phyloP scores from a whole-genome alignment of 2,329 filamentous ascomycete genomes.

The Cladosporium sp. region DNA sequence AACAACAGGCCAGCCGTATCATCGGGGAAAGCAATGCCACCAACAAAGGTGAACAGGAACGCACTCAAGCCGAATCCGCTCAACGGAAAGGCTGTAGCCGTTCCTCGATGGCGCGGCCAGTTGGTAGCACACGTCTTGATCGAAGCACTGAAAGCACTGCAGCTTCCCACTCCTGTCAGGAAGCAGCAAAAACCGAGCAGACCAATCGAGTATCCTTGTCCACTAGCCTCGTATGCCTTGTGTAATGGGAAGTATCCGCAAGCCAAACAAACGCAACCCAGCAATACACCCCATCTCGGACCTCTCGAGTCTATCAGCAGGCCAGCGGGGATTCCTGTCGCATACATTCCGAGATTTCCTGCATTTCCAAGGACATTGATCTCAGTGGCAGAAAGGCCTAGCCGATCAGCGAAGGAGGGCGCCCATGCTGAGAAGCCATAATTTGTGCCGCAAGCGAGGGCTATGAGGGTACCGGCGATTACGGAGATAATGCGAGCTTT shows the following conservation, averaged over 20 bases:
- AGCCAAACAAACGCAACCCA: slow-evolving; percentile 72
- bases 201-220: slow-evolving; percentile 43
- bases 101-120: slow-evolving; percentile 87
- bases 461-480: slow-evolving; percentile 78
- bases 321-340: slow-evolving; percentile 83
- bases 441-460: slow-evolving; percentile 90
- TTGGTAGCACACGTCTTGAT: slow-evolving; percentile 86
- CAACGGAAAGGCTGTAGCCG: slow-evolving; percentile 89
- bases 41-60: slow-evolving; percentile 88
- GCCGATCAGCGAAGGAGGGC: slow-evolving; percentile 85
- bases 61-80: slow-evolving; percentile 93
- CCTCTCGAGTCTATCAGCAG: slow-evolving; percentile 83
- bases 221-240: slow-evolving; percentile 69
- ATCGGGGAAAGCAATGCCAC: slow-evolving; percentile 76
- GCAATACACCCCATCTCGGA: slow-evolving; percentile 74
- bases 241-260: slow-evolving; percentile 86
- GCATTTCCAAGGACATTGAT: slow-evolving; percentile 82
- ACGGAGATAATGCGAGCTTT: slow-evolving; percentile 71
- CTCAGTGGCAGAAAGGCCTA: slow-evolving; percentile 87
- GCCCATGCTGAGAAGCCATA: slow-evolving; percentile 99
- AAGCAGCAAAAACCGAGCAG: slow-evolving; percentile 80
- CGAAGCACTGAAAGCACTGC: slow-evolving; percentile 83
- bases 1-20: slow-evolving; percentile 80
- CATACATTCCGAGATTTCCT: slow-evolving; percentile 93
- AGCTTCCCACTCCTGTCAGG: slow-evolving; percentile 84